phyloP scores from a whole-genome alignment of 257 asterid species.

The Sherardia arvensis region DNA sequence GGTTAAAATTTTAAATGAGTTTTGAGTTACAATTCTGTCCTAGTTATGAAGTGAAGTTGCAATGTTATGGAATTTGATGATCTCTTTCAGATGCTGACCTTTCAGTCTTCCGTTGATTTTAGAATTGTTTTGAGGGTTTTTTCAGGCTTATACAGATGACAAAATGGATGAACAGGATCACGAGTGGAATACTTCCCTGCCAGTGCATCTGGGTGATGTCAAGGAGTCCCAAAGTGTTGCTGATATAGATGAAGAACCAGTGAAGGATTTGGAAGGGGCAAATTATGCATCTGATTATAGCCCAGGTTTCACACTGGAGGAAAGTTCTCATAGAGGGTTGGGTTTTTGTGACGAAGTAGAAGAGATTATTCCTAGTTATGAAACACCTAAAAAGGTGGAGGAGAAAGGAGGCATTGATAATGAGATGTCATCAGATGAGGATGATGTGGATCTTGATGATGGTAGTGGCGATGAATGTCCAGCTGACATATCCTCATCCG shows the following conservation, averaged over 20 bases:
- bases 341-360: constrained; percentile 53
- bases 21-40: background rate
- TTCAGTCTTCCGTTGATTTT: constrained; percentile 15
- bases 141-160: constrained; percentile 36
- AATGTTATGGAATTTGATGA: background rate
- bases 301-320: constrained; percentile 50
- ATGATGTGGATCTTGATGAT: constrained; percentile 25
- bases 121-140: constrained; percentile 20
- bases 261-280: constrained; percentile 24
- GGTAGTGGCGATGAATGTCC: constrained; percentile 22
- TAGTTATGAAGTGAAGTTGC: background rate
- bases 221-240: constrained; percentile 47
- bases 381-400: constrained; percentile 30
- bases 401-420: constrained; percentile 38
- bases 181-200: constrained; percentile 24
- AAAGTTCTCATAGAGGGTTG: constrained; percentile 62
- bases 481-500: constrained; percentile 29
- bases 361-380: constrained; percentile 31
- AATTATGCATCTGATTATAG: constrained; percentile 53
- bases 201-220: constrained; percentile 38
- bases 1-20: background rate
- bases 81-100: constrained; percentile 12
- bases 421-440: constrained; percentile 35
- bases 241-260: constrained; percentile 45
- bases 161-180: constrained; percentile 22